phyloP scores from a whole-genome alignment of 1,284 basidiomycete genomes.

The Microbotryum intermedium region DNA sequence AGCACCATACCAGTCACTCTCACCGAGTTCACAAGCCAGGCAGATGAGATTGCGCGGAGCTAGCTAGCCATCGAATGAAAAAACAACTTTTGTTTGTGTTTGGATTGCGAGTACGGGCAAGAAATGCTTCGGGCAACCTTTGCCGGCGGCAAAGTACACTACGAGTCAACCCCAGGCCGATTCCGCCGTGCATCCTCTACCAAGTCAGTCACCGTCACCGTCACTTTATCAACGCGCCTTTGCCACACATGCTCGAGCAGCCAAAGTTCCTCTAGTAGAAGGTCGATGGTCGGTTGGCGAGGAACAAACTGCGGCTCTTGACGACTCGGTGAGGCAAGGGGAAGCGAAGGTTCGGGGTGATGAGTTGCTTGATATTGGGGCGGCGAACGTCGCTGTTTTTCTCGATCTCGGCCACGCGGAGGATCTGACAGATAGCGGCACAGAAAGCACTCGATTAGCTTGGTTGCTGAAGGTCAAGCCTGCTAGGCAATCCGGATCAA shows the following conservation, averaged over 20 bases:
- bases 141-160: background rate
- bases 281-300: constrained; percentile 42
- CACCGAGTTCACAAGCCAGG: background rate
- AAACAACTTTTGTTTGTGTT: background rate
- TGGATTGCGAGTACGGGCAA: background rate
- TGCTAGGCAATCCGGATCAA: constrained; percentile 23
- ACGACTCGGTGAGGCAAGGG: constrained; percentile 82
- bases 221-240: background rate
- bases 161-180: background rate
- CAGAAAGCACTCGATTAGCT: constrained; percentile 1
- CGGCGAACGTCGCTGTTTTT: constrained; percentile 82
- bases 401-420: constrained; percentile 86
- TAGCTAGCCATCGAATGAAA: background rate
- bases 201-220: background rate
- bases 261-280: constrained; percentile 37
- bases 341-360: constrained; percentile 87
- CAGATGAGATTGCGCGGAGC: background rate
- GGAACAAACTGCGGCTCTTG: constrained; percentile 40
- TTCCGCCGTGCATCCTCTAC: background rate
- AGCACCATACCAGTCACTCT: no score
- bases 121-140: background rate
- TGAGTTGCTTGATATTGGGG: constrained; percentile 64
- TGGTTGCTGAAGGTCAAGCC: background rate
- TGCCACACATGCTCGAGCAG: background rate
- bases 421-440: constrained; percentile 51